phyloP scores from a whole-genome alignment of 805 yeast genomes.

The Pichia rugopelliculosa region DNA sequence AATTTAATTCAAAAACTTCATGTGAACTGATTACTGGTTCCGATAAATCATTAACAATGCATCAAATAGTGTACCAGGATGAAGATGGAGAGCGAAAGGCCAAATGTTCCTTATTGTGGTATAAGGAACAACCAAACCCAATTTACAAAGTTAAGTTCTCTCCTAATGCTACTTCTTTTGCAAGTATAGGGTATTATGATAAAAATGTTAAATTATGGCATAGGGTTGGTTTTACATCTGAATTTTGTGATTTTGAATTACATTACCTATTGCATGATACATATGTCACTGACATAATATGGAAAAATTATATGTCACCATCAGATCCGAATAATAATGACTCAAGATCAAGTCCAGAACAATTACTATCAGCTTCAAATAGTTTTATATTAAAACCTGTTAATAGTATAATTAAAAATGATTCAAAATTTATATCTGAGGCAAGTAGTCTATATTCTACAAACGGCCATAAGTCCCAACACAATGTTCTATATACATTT shows the following conservation, averaged over 20 bases:
- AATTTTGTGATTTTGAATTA: slow-evolving; percentile 58
- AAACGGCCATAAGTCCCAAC: slow-evolving; percentile 13
- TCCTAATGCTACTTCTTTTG: slow-evolving; percentile 60
- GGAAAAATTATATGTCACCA: slow-evolving; percentile 34
- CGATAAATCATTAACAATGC: slow-evolving; percentile 40
- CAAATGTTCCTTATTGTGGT: slow-evolving; percentile 34
- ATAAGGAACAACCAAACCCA: slow-evolving; percentile 50
- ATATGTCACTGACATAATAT: slow-evolving; percentile 47
- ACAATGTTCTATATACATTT: slow-evolving; percentile 57
- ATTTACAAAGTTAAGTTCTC: slow-evolving; percentile 52
- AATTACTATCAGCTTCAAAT: slow-evolving; percentile 8
- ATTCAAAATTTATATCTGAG: slow-evolving; percentile 6
- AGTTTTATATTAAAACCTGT: slow-evolving; percentile 20
- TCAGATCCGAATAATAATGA: slow-evolving; percentile 6
- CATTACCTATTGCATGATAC: slow-evolving; percentile 59
- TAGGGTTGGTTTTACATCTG: slow-evolving; percentile 59
- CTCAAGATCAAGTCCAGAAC: not conserved
- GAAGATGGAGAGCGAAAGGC: slow-evolving; percentile 15
- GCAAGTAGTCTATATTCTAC: slow-evolving; percentile 4
- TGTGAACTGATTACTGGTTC: slow-evolving; percentile 61
- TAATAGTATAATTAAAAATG: slow-evolving; percentile 24
- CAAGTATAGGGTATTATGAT: slow-evolving; percentile 58
- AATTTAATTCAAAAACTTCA: slow-evolving; percentile 29
- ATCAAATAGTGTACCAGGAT: slow-evolving; percentile 35
- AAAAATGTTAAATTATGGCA: slow-evolving; percentile 71